Conservation (phyloP, 306 rosid species). For the Comarum palustre region DNA sequence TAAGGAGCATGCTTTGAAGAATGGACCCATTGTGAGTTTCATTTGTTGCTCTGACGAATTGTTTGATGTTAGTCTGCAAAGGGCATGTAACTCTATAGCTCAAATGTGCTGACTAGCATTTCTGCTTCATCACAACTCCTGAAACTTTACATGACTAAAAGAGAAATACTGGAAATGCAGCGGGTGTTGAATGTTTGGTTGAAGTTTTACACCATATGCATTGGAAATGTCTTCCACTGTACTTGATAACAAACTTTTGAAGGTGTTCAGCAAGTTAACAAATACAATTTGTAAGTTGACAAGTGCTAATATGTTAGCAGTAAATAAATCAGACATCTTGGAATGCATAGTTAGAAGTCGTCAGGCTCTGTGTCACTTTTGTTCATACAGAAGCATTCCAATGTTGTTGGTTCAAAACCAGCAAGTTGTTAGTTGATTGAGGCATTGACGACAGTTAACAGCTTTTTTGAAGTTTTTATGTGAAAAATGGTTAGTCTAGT, state of each 20-base stretch:
- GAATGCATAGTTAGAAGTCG: neutral
- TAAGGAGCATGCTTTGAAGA: constrained; percentile 90
- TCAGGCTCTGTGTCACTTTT: neutral
- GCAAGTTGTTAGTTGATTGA: neutral
- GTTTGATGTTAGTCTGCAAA: neutral
- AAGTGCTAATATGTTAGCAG: neutral
- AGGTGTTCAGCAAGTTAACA: neutral
- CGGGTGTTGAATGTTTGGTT: neutral
- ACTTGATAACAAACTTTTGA: neutral
- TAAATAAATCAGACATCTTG: neutral
- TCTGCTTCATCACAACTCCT: neutral
- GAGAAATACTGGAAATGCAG: neutral
- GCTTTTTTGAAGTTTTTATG: neutral
- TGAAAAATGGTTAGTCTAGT: constrained; percentile 1
- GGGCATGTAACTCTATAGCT: neutral
- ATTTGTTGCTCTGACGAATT: neutral
- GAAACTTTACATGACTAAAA: neutral
- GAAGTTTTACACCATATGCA: neutral
- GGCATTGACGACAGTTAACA: neutral
- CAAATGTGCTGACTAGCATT: neutral
- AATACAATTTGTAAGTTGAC: neutral
- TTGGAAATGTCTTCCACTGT: neutral
- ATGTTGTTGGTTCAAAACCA: neutral
- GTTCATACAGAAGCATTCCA: neutral
- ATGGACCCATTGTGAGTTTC: constrained; percentile 91